Percentiles rank a stretch among this genome's conserved stretches.
Conservation (phyloP, 768 basidiomycete genomes). For the Lentinula lateritia region DNA sequence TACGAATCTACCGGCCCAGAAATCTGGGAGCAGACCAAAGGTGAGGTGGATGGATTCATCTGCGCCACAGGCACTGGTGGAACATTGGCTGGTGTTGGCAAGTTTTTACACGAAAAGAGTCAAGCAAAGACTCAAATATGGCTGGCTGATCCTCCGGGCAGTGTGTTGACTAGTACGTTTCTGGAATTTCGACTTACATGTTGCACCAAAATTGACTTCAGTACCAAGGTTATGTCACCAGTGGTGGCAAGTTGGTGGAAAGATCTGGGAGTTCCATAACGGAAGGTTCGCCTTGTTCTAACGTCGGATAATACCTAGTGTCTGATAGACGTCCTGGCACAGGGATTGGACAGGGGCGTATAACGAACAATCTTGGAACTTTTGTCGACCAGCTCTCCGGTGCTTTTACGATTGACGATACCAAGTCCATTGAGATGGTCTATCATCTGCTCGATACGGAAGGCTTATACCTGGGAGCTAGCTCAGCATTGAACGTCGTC, state of each 20-base stretch:
- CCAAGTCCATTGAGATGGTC: slow-evolving; percentile 88
- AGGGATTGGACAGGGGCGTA: slow-evolving; percentile 97
- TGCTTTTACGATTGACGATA: slow-evolving; percentile 82
- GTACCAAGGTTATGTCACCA: slow-evolving; percentile 49
- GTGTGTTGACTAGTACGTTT: slow-evolving; percentile 66
- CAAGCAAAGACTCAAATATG: slow-evolving; percentile 77
- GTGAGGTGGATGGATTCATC: slow-evolving; percentile 82
- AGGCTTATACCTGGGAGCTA: slow-evolving; percentile 92
- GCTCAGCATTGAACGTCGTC: slow-evolving; percentile 90
- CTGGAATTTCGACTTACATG: neutral
- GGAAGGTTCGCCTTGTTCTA: slow-evolving; percentile 52
- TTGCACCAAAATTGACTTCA: neutral
- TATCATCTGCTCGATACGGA: slow-evolving; percentile 90
- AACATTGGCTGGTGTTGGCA: slow-evolving; percentile 86
- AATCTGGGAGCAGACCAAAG: slow-evolving; percentile 87
- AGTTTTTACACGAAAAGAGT: slow-evolving; percentile 79
- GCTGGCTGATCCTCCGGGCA: slow-evolving; percentile 97
- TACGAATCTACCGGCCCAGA: slow-evolving; percentile 92
- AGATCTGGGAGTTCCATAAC: slow-evolving; percentile 85
- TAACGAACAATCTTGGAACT: slow-evolving; percentile 86
- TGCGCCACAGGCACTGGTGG: slow-evolving; percentile 96
- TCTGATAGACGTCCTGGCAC: neutral
- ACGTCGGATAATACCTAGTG: slow-evolving; percentile 1
- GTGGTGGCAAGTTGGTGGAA: slow-evolving; percentile 73
- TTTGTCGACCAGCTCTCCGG: slow-evolving; percentile 77